These are phyloP conservation scores for Stachybotrys chartarum DNA, from an alignment of 2,329 filamentous ascomycete genomes.

Conservation along the genomic window DNA sequence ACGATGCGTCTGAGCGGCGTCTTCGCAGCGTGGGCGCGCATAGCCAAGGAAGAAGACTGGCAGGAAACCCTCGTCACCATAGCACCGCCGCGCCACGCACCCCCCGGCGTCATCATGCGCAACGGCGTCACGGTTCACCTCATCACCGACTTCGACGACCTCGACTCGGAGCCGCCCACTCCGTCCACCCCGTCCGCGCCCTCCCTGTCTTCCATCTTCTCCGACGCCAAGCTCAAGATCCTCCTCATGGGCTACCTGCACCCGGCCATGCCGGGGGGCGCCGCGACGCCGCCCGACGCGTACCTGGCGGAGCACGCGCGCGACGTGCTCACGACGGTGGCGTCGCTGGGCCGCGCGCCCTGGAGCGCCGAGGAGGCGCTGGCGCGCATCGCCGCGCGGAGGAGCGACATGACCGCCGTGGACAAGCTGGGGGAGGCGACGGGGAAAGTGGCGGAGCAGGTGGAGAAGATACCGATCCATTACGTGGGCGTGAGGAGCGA, in stretches of 20 bases:
- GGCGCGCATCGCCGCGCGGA: conserved; percentile 27
- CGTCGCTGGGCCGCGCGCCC: conserved; percentile 36
- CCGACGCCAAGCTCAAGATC: conserved; percentile 39
- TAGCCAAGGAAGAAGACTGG: conserved; percentile 43
- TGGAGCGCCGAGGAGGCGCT: conserved; percentile 36
- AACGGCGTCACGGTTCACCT: conserved; percentile 48
- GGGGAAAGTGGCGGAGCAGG: conserved; percentile 41
- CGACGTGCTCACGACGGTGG: conserved; percentile 35
- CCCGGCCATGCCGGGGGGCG: conserved; percentile 9
- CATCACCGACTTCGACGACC: conserved; percentile 40
- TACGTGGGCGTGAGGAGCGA: conserved; percentile 49
- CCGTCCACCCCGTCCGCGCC: neutral
- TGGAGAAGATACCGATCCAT: conserved; percentile 54
- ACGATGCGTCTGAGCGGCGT: conserved; percentile 49
- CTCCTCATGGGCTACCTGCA: conserved; percentile 56
- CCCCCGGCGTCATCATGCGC: conserved; percentile 38
- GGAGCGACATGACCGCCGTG: conserved; percentile 32
- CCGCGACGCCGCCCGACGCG: neutral
- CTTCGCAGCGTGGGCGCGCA: conserved; percentile 57
- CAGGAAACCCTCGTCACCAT: conserved; percentile 52
- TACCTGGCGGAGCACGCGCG: conserved; percentile 20
- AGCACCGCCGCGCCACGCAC: conserved; percentile 38
- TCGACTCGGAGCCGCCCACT: neutral
- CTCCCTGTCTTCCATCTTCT: conserved; percentile 21
- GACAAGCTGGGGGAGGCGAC: conserved; percentile 42